A percentile compares a stretch with the other conserved stretches of the same genome.
Conservation (phyloP, 768 basidiomycete species). For the Pulveroboletus sp. region DNA sequence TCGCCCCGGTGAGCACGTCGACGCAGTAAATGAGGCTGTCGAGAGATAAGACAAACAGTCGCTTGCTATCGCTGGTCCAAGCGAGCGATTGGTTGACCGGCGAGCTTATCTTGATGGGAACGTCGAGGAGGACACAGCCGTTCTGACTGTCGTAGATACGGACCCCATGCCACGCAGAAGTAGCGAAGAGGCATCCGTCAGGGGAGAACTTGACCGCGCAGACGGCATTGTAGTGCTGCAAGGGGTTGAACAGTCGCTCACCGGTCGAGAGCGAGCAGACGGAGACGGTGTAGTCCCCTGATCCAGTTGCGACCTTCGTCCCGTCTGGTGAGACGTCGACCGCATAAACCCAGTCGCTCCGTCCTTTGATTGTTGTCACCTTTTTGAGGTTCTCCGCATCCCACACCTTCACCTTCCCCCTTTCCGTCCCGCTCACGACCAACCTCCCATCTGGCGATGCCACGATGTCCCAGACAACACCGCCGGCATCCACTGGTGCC, state of each 20-base stretch:
- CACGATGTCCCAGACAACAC: neutral
- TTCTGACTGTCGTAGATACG: neutral
- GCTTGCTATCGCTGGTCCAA: neutral
- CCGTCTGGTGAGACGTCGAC: neutral
- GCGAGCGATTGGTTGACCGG: neutral
- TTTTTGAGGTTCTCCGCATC: neutral
- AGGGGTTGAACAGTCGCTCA: neutral
- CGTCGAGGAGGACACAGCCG: neutral
- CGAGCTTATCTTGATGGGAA: too few relatives aligned
- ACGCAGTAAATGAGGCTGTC: neutral
- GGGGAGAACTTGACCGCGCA: neutral
- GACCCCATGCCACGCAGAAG: neutral
- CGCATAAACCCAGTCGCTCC: rapidly evolving
- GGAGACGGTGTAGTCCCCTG: neutral
- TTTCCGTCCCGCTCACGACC: neutral
- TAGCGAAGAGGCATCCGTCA: neutral
- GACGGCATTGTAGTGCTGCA: neutral
- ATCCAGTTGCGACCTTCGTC: neutral
- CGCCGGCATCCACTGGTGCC: neutral
- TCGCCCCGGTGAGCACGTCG: neutral
- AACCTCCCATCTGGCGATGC: neutral
- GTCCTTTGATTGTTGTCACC: neutral
- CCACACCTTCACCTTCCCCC: neutral
- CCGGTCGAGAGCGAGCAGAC: neutral
- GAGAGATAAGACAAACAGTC: neutral